Evolutionary conservation across 352 stramenopile species (phyloP), one percentile per base, ranked within the genome.

Genomic region (Globisporangium alternatum): DNA sequence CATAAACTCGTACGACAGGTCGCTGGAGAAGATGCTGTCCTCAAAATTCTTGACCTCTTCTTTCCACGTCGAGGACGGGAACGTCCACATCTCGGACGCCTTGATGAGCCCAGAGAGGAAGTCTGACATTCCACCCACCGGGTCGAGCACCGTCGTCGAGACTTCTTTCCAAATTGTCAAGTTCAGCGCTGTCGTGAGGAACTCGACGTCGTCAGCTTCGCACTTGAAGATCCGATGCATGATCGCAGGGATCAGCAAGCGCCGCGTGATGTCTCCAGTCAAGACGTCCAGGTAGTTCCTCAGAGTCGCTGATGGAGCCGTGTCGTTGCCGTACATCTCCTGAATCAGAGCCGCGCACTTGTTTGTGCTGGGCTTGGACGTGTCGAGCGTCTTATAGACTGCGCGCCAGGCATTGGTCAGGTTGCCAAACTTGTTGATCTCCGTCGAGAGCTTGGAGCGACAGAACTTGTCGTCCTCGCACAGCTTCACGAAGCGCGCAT

Each of bases 61-160:
- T 0, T 43, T 43, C 53, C 66, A 70, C 15, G 70, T 58, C 21
- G 60, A 37, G 21, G 49, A 65, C 25, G 70, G 70, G 19, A 62
- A 41, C 3, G 30, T 35, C 67, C 70, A 77, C 52, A 72, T 63
- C 52, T 77, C 70, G 31, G 70, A 77, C 8, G 60, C 53, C 30
- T 68, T 64, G 53, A 77, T 72, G n/a, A 77, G 31, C 6, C 21
- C 37, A 19, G 64, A 62, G n/a, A 77, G 60, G 57, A 77, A 55
- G 0, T 19, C 13, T 0, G 64, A 72, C 5, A 51, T 51, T 7
- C 33, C 62, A 10, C 28, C 35, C 28, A 72, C 41, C 2, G 31
- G 8, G n/a, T 68, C 54, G 54, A 47, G 28, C 25, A n/a, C 39
- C 15, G 13, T 44, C 4, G 35, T 13, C 35, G 35, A 44, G 39